These are phyloP conservation scores for Venturia asperata DNA, from an alignment of 2,329 filamentous ascomycete species.

Conservation along the genomic window DNA sequence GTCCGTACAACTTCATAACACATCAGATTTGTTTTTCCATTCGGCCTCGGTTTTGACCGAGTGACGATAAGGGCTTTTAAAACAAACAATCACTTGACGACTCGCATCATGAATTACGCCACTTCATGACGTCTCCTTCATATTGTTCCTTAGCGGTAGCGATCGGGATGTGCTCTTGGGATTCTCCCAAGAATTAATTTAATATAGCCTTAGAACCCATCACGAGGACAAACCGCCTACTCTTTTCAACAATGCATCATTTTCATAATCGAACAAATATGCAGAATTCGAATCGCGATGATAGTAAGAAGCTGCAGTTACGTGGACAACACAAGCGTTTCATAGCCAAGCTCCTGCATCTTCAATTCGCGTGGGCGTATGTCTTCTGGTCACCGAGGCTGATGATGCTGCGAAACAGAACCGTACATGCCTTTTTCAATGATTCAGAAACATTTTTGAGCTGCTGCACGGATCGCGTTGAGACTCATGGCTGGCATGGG, in stretches of 20 bases:
- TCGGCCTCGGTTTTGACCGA: neutral
- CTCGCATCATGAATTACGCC: neutral
- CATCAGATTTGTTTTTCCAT: neutral
- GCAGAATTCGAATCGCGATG: neutral
- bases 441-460: neutral
- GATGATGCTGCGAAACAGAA: neutral
- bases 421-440: neutral
- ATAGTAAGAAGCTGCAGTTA: neutral
- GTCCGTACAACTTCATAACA: neutral
- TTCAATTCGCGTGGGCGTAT: neutral
- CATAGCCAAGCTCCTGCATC: neutral
- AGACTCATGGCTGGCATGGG: neutral
- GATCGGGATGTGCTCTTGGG: neutral
- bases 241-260: neutral
- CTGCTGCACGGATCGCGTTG: slow-evolving; percentile 6
- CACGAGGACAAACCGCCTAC: neutral
- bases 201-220: neutral
- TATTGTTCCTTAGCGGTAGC: neutral
- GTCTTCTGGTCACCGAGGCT: neutral
- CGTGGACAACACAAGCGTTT: neutral
- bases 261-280: neutral
- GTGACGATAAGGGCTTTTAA: neutral
- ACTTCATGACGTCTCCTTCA: neutral
- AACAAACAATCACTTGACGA: neutral
- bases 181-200: slow-evolving; percentile 1